Evolutionary conservation across 1,139 yeast genomes (phyloP), one percentile per base, ranked within the genome.

Genomic region (Hanseniaspora gamundiae): DNA sequence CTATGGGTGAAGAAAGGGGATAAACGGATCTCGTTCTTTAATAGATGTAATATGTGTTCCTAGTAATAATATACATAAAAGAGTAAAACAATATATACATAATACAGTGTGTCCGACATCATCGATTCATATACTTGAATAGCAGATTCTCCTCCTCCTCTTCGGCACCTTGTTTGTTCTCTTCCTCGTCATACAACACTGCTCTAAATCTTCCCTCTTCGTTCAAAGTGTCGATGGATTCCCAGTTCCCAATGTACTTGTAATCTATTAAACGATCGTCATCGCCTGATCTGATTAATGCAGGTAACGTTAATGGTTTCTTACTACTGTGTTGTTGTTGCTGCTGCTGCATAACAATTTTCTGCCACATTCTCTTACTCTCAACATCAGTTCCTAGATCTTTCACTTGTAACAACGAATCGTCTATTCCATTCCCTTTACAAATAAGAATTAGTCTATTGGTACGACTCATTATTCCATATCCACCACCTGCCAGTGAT

Each of bases 311-410:
- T 20, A 43, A 22, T 1, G 43, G 28, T 6, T 43, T 35, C 19
- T 38, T 33, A 16, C 75, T 66, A 55, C 82, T 78, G 5, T 7
- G 14, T 7, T 7, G n/a, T 28, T 28, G n/a, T 11, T 28, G n/a
- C 11, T 26, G 28, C 4, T 28, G 30, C 8, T 16, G 35, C 35
- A 30, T 70, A 16, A 86, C 72, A 51, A 79, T 74, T 59, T 93
- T 73, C 57, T 78, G 80, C 96, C 97, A 88, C 29, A 85, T 73
- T 53, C 79, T 75, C 59, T 84, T 78, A 16, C 96, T 96, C 46
- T 77, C 80, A 42, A 80, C 87, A 57, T 87, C 94, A 0, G 95
- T 83, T 2, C 95, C 95, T 45, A 88, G 67, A 59, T 88, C 98
- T 42, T 61, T 51, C 27, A 43, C 16, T 35, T 40, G 41, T 14